Conservation (phyloP, 495 filamentous ascomycete species). For the Ascobolus immersus region DNA sequence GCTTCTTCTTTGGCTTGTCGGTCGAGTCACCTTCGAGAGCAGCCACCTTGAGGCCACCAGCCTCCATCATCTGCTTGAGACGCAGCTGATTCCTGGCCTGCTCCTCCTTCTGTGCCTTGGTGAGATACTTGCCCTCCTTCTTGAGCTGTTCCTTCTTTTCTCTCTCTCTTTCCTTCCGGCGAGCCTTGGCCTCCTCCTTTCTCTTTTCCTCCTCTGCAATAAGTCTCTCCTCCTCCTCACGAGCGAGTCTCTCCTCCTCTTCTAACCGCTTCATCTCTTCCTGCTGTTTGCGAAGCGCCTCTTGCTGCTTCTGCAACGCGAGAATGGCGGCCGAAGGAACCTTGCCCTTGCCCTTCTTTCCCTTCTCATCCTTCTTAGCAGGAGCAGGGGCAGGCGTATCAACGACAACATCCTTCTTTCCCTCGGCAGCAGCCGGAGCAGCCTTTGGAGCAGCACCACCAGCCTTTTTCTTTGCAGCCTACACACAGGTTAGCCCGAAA, state of each 20-base stretch:
- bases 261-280: slow-evolving; percentile 44
- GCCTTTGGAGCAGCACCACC: slow-evolving; percentile 22
- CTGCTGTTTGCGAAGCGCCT: slow-evolving; percentile 42
- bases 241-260: slow-evolving; percentile 49
- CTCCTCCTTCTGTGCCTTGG: slow-evolving; percentile 76
- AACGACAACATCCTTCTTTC: slow-evolving; percentile 29
- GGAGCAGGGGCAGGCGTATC: slow-evolving; percentile 18
- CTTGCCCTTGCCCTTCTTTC: slow-evolving; percentile 57
- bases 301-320: slow-evolving; percentile 78
- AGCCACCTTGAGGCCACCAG: slow-evolving; percentile 60
- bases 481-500: slow-evolving; percentile 1
- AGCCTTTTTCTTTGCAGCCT: slow-evolving; percentile 41
- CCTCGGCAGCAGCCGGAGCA: slow-evolving; percentile 66
- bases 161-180: slow-evolving; percentile 86
- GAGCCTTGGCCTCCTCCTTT: slow-evolving; percentile 45
- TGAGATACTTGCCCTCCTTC: slow-evolving; percentile 82
- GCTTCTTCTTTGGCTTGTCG: slow-evolving; percentile 56
- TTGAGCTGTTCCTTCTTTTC: slow-evolving; percentile 87
- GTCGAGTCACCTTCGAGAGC: slow-evolving; percentile 33
- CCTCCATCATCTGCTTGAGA: slow-evolving; percentile 79
- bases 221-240: slow-evolving; percentile 39
- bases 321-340: slow-evolving; percentile 61
- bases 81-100: slow-evolving; percentile 62
- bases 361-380: slow-evolving; percentile 24
- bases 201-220: slow-evolving; percentile 48